Conservation (phyloP, 345 rosid genomes). For the Eutrema japonicum region DNA sequence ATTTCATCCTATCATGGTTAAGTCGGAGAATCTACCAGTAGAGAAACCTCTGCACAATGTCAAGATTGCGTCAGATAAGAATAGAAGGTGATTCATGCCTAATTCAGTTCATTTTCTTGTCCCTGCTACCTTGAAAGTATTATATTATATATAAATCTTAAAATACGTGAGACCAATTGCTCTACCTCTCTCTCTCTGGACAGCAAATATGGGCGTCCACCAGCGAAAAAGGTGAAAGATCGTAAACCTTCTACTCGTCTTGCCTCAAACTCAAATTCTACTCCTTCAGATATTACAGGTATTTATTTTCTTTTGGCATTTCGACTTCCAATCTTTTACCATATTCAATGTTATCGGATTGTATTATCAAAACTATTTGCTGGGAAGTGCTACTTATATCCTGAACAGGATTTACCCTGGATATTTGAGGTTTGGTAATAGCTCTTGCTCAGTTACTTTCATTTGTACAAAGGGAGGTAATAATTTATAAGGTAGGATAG, state of each 20-base stretch:
- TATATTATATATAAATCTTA: conserved; percentile 12
- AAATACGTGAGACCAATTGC: conserved; percentile 8
- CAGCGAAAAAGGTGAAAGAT: conserved; percentile 79
- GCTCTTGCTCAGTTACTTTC: conserved; percentile 26
- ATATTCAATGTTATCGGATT: not conserved
- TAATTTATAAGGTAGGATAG: conserved; percentile 11
- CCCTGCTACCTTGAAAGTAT: conserved; percentile 29
- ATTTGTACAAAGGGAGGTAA: conserved; percentile 2
- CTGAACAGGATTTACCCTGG: not conserved
- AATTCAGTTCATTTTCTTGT: conserved; percentile 22
- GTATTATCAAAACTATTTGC: conserved; percentile 8
- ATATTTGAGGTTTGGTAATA: conserved; percentile 28
- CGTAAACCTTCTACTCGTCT: conserved; percentile 64
- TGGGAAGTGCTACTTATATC: conserved; percentile 18
- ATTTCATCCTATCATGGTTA: conserved; percentile 60
- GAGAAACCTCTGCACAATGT: conserved; percentile 66
- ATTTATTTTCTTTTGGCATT: conserved; percentile 24
- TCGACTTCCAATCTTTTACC: conserved; percentile 8
- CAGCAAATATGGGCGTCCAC: conserved; percentile 93
- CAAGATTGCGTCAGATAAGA: conserved; percentile 67
- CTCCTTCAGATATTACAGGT: conserved; percentile 74
- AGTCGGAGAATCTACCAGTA: conserved; percentile 57
- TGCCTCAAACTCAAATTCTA: conserved; percentile 52
- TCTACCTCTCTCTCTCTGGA: conserved; percentile 26
- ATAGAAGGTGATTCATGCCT: conserved; percentile 62